Percentiles rank a stretch among this genome's conserved stretches.
Conservation (phyloP, 106 monocot species). For the Platanthera zijinensis region DNA sequence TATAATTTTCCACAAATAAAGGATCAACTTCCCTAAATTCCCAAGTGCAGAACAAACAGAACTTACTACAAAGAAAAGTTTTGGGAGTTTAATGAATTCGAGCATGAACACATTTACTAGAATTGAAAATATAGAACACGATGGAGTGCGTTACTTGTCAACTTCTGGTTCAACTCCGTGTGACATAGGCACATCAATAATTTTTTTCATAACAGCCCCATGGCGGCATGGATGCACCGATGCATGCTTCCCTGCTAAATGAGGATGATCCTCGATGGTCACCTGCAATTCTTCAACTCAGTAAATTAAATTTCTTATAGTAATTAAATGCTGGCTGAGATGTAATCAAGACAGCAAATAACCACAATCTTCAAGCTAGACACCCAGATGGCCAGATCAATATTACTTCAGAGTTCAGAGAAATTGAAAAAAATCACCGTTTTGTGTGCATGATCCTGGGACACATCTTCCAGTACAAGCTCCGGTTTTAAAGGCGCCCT, state of each 20-base stretch:
- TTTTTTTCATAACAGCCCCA: slow-evolving; percentile 99
- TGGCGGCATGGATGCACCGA: slow-evolving; percentile 96
- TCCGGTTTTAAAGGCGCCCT: slow-evolving; percentile 86
- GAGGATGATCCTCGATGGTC: slow-evolving; percentile 99
- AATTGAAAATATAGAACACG: not conserved
- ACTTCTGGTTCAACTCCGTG: slow-evolving; percentile 96
- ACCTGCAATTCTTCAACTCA: slow-evolving; percentile 42
- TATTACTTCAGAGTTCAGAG: not conserved
- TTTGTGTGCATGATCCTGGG: slow-evolving; percentile 98
- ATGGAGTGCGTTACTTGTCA: slow-evolving; percentile 65
- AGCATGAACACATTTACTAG: not conserved
- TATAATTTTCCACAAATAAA: not conserved
- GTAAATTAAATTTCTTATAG: not conserved
- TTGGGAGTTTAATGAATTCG: not conserved
- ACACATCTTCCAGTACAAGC: slow-evolving; percentile 95
- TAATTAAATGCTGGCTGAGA: not conserved
- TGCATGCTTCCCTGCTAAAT: slow-evolving; percentile 94
- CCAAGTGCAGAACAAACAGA: not conserved
- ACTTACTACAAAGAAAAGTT: not conserved
- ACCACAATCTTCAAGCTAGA: slow-evolving; percentile 6
- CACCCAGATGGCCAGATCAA: not conserved
- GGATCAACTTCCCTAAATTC: not conserved
- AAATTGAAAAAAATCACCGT: slow-evolving; percentile 51
- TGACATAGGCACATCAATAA: slow-evolving; percentile 92
- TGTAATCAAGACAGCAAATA: not conserved